Conservation (phyloP, 2,329 filamentous ascomycete genomes). For the Pezicula radicicola region DNA sequence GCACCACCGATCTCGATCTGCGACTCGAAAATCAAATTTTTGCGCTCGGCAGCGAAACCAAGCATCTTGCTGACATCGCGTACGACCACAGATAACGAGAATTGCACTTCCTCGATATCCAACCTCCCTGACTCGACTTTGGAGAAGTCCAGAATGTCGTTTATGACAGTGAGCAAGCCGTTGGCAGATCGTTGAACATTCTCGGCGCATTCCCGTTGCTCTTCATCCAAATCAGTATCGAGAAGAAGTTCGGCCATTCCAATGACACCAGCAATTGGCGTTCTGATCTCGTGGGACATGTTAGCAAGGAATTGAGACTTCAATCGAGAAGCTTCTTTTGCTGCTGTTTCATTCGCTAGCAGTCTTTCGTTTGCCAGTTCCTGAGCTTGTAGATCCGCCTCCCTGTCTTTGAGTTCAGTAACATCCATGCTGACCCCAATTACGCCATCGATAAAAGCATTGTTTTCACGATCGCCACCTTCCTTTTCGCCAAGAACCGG, state of each 20-base stretch:
- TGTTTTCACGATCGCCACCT: constrained; percentile 44
- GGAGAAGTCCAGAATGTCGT: constrained; percentile 87
- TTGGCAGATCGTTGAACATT: constrained; percentile 80
- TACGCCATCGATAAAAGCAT: constrained; percentile 62
- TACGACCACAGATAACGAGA: constrained; percentile 70
- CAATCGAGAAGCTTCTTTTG: constrained; percentile 75
- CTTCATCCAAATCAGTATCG: constrained; percentile 64
- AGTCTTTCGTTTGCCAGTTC: constrained; percentile 68
- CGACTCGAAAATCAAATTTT: constrained; percentile 70
- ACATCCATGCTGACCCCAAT: constrained; percentile 80
- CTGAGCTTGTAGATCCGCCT: constrained; percentile 59
- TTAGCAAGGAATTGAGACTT: constrained; percentile 80
- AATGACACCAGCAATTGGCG: constrained; percentile 76
- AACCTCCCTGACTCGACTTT: constrained; percentile 78
- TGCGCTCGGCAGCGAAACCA: constrained; percentile 76
- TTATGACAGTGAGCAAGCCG: constrained; percentile 81
- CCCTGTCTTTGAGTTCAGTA: constrained; percentile 66
- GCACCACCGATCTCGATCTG: constrained; percentile 58
- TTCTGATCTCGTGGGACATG: constrained; percentile 79
- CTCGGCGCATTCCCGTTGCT: constrained; percentile 72
- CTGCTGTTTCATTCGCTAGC: constrained; percentile 72
- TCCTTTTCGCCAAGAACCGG: constrained; percentile 59
- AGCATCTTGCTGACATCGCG: constrained; percentile 85
- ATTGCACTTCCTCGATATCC: constrained; percentile 78
- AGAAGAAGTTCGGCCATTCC: constrained; percentile 75